Evolutionary conservation across 2,329 filamentous ascomycete genomes (phyloP), one percentile per base, ranked within the genome.

Genomic region (Calonectria henricotiae): DNA sequence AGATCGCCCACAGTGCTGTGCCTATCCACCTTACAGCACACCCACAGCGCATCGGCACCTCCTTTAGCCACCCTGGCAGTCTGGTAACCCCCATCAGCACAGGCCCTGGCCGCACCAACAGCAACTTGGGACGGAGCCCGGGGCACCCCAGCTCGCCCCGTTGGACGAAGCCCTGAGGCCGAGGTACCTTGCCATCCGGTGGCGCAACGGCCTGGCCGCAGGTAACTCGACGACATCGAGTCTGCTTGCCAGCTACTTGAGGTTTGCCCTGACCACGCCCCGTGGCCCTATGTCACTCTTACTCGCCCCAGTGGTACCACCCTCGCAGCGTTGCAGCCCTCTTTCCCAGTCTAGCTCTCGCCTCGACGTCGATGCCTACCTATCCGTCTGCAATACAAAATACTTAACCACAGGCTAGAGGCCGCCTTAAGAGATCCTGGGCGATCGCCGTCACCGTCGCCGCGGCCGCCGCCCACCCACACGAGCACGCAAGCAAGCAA

Each of bases 401-500:
- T 55, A 20, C 17, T 30, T 37, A 35, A 20, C 51, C 32, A 30
- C 13, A 32, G 32, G 30, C 51, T 55, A 55, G 51, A 55, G 51
- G 51, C 51, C n/a, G 32, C 51, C 51, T 37, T 55, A 60, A 30
- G 61, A 35, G 41, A 66, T 51, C 64, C 43, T 39, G 23, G 43
- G 35, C 54, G 58, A 51, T 66, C 74, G 71, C 69, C 68, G n/a
- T n/a, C n/a, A n/a, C n/a, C n/a, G 58, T 70, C 69, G 72, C 73
- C 73, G 62, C 54, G 30, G 64, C 64, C 47, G 47, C 47, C 47
- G 73, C 62, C 58, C 67, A 67, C 67, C 75, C 75, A 77, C 75
- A 72, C 72, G 46, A 77, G 73, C 75, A 76, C 73, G n/a, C n/a
- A n/a, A n/a, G 68, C 75, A 74, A 73, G 68, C 66, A 74, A 71